Conservation (phyloP, 306 rosid genomes). For the Glycine tomentella region DNA sequence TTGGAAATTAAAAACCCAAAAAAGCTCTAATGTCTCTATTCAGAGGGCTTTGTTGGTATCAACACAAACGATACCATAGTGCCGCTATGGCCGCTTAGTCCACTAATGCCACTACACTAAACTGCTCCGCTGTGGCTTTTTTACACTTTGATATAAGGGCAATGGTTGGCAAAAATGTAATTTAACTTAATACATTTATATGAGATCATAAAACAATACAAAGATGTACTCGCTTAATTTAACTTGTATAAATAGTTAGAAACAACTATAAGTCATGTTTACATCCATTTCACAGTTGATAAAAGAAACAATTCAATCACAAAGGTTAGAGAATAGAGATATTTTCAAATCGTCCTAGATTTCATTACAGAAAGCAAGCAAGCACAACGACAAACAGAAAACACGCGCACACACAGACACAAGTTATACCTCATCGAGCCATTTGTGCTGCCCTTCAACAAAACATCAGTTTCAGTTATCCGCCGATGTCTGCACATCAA, state of each 20-base stretch:
- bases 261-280: background rate
- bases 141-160: background rate
- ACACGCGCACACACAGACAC: background rate
- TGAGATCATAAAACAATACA: background rate
- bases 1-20: too few relatives aligned
- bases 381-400: slow-evolving; percentile 18
- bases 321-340: background rate
- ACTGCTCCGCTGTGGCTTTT: too few relatives aligned
- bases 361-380: slow-evolving; percentile 21
- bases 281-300: slow-evolving; percentile 5
- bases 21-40: too few relatives aligned
- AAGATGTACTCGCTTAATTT: too few relatives aligned
- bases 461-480: slow-evolving; percentile 58
- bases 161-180: background rate
- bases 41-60: too few relatives aligned
- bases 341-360: background rate
- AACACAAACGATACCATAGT: too few relatives aligned
- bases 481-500: slow-evolving; percentile 66
- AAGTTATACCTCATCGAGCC: slow-evolving; percentile 72
- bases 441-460: slow-evolving; percentile 63
- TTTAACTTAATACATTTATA: background rate
- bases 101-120: too few relatives aligned
- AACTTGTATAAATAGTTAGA: background rate
- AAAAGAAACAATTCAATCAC: slow-evolving; percentile 9
- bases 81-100: too few relatives aligned